Conservation (phyloP, 2,329 filamentous ascomycete species). For the Fusarium agapanthi region DNA sequence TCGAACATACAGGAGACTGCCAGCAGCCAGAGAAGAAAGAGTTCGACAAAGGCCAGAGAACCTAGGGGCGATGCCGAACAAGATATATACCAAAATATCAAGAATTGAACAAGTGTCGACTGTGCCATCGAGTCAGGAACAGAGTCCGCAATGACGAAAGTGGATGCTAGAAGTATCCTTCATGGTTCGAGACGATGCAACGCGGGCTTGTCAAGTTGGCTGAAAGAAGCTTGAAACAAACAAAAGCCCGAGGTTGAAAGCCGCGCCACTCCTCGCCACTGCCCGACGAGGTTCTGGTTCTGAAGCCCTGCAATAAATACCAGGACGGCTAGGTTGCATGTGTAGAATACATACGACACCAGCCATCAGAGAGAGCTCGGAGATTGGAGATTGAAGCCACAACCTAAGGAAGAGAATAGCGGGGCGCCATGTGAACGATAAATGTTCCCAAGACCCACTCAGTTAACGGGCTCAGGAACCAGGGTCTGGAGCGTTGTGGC, state of each 20-base stretch:
- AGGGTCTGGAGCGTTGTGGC: constrained; percentile 18
- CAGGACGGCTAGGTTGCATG: constrained; percentile 1
- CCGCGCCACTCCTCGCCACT: not conserved
- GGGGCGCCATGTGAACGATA: constrained; percentile 33
- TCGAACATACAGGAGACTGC: constrained; percentile 14
- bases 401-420: constrained; percentile 5
- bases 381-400: constrained; percentile 31
- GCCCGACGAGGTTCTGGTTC: not conserved
- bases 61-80: not conserved
- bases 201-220: constrained; percentile 8
- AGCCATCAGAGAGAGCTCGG: constrained; percentile 7
- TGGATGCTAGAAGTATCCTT: not conserved
- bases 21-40: constrained; percentile 19
- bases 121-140: constrained; percentile 12
- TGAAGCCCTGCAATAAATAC: constrained; percentile 22
- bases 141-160: not conserved
- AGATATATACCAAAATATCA: not conserved
- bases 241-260: not conserved
- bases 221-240: not conserved
- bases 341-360: constrained; percentile 6
- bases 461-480: constrained; percentile 28
- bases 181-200: constrained; percentile 11
- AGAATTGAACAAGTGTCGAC: not conserved
- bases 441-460: constrained; percentile 17
- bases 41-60: not conserved